Conservation (phyloP, 495 filamentous ascomycete genomes). For the Penicillium desertorum region DNA sequence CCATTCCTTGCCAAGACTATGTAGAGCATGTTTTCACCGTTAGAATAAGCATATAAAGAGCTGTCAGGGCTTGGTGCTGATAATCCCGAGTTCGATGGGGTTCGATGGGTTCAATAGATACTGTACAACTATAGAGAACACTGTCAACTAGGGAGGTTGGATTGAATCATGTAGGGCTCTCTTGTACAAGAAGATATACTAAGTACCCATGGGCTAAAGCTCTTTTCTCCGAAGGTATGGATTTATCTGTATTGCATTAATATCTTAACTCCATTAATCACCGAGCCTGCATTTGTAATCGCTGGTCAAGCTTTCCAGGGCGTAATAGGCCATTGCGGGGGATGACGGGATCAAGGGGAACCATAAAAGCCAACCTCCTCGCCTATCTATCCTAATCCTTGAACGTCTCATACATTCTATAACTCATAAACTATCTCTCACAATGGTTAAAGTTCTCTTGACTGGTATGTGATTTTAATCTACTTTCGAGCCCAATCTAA, state of each 20-base stretch:
- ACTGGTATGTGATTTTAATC: constrained; percentile 32
- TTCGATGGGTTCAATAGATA: not conserved
- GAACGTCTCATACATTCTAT: not conserved
- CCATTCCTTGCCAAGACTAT: too few relatives aligned
- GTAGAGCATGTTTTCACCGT: too few relatives aligned
- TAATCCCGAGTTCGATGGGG: not conserved
- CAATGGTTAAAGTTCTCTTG: constrained; percentile 45
- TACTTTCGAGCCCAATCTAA: constrained; percentile 12
- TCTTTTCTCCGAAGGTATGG: not conserved
- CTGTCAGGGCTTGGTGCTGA: not conserved
- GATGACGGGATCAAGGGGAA: constrained; percentile 33
- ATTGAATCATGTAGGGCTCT: not conserved
- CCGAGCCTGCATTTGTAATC: constrained; percentile 24
- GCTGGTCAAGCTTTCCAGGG: not conserved
- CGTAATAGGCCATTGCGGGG: constrained; percentile 14
- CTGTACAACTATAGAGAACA: not conserved
- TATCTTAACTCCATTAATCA: not conserved
- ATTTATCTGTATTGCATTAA: not conserved
- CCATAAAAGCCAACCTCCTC: constrained; percentile 23
- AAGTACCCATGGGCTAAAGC: not conserved
- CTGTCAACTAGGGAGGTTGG: too few relatives aligned
- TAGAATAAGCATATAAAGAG: not conserved
- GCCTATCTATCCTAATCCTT: not conserved
- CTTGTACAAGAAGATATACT: not conserved
- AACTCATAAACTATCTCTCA: constrained; percentile 5